Evolutionary conservation across 23 red algal species (phyloP), one percentile per base, ranked within the genome.

Genomic region (Agarophyton chilense): DNA sequence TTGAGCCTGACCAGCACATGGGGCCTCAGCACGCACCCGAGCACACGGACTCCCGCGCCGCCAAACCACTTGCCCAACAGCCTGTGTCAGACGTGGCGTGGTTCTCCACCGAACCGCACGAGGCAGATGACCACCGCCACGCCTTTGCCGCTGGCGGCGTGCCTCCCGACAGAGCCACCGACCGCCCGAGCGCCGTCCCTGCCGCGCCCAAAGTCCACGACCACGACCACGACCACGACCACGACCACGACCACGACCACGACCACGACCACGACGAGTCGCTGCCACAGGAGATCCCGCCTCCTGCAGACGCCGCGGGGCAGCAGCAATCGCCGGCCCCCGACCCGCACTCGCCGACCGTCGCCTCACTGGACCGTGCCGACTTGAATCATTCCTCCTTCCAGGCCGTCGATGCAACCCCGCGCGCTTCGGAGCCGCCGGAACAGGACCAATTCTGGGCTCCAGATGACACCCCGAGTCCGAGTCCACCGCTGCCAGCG

Each of bases 31-130:
- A 57, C 78, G 52, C 17, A 26, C 28, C 25, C 6, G 77, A 60
- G 4, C 50, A 80, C 25, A 51, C 31, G 41, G 25, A 25, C 26
- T 17, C 40, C 41, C 40, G 31, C 1, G 68, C 2, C 5, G 11
- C 61, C 35, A 63, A 83, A 47, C 32, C 41, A 57, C n/a, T 58
- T 24, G 75, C 51, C 4, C 51, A 54, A 17, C 33, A 61, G 56
- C 11, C 42, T 41, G 62, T 46, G 6, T 63, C 64, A 38, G 82
- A 53, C 39, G 60, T 86, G 28, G 82, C 72, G 18, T 86, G 82
- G 82, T 86, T 86, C 46, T 86, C 82, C 9, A 45, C 38, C 28
- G 26, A 71, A 16, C 46, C 44, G 0, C 33, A 33, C 43, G 47
- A 74, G 41, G 6, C 38, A 28, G 40, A 74, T 14, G 41, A 74